A percentile compares a stretch with the other conserved stretches of the same genome.
Evolutionary conservation across 192 early-diverging fungal species (phyloP).

Genomic region (Gamsiella multidivaricata): DNA sequence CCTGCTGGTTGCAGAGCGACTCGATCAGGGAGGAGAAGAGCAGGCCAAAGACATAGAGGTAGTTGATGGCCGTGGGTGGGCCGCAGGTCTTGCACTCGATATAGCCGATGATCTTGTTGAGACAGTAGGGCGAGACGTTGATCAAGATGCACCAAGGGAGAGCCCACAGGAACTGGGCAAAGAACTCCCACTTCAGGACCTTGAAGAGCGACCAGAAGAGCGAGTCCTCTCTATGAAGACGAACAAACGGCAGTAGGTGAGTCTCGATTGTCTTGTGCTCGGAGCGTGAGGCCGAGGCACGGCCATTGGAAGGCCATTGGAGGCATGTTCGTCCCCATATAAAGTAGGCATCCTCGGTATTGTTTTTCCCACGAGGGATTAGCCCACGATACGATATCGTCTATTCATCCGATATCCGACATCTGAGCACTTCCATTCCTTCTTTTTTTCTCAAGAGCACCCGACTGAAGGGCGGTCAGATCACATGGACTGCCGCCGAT

Average conservation of each 20-base stretch:
- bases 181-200: conserved; percentile 39
- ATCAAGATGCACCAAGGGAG: conserved; percentile 39
- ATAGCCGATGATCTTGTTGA: conserved; percentile 53
- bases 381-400: background rate
- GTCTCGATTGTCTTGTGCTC: background rate
- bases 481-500: background rate
- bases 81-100: conserved; percentile 49
- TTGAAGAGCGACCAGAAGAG: conserved; percentile 30
- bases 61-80: conserved; percentile 45
- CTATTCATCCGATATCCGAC: too few relatives aligned
- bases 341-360: background rate
- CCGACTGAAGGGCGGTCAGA: background rate
- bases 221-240: conserved; percentile 21
- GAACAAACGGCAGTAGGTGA: background rate
- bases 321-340: background rate
- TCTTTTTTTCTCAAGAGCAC: too few relatives aligned
- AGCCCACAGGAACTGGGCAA: conserved; percentile 46
- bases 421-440: too few relatives aligned
- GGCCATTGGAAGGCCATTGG: too few relatives aligned
- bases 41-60: conserved; percentile 69
- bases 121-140: conserved; percentile 47
- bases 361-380: background rate
- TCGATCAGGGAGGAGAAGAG: conserved; percentile 60
- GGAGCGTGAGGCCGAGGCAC: too few relatives aligned
- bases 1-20: conserved; percentile 60